phyloP scores from a whole-genome alignment of 257 asterid genomes.

The Scutellaria minor region DNA sequence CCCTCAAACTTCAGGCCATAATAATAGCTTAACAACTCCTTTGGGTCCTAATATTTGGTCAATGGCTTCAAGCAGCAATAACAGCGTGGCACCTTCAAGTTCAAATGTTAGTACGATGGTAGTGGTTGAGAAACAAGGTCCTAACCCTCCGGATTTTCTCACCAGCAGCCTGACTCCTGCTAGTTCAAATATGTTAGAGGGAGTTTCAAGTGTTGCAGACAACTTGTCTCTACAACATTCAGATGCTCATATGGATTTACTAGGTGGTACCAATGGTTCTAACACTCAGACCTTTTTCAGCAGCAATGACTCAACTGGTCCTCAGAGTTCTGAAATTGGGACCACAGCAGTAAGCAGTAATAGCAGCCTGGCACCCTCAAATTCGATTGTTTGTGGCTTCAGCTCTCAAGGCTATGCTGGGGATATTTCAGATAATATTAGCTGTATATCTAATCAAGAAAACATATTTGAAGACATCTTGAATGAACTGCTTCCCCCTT shows the following conservation, averaged over 20 bases:
- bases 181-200: conserved; percentile 34
- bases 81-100: conserved; percentile 31
- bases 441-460: conserved; percentile 52
- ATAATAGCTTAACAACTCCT: conserved; percentile 31
- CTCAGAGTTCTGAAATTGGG: conserved; percentile 46
- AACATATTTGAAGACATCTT: conserved; percentile 58
- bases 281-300: conserved; percentile 30
- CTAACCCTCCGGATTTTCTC: conserved; percentile 38
- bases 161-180: conserved; percentile 33
- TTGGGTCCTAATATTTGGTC: conserved; percentile 41
- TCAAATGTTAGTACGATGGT: conserved; percentile 41
- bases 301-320: conserved; percentile 38
- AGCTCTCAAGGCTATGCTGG: conserved; percentile 36
- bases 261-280: conserved; percentile 37
- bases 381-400: conserved; percentile 33
- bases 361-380: conserved; percentile 41
- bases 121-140: conserved; percentile 35
- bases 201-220: conserved; percentile 30
- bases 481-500: conserved; percentile 58
- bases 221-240: conserved; percentile 31
- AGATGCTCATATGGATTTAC: conserved; percentile 41
- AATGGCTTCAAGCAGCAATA: conserved; percentile 38
- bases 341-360: conserved; percentile 31
- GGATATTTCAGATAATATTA: conserved; percentile 45
- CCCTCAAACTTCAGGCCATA: conserved; percentile 39